Percentiles rank a stretch among this genome's conserved stretches.
These are phyloP conservation scores for Populus deltoides DNA, from an alignment of 345 rosid species.

Conservation along the genomic window DNA sequence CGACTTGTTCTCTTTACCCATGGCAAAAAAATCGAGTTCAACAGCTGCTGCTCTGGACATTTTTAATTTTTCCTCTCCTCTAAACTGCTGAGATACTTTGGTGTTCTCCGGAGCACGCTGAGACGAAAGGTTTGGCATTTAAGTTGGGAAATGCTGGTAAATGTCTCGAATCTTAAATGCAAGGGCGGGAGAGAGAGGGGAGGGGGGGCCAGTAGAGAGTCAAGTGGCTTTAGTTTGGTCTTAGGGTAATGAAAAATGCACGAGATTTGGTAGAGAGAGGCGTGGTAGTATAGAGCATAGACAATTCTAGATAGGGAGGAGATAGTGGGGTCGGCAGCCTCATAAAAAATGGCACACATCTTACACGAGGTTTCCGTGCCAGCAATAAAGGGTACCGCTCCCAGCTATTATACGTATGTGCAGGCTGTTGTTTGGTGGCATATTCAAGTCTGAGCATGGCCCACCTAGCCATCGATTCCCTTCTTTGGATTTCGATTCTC, in stretches of 20 bases:
- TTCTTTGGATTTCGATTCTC: no score
- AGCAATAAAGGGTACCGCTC: background rate
- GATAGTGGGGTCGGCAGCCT: background rate
- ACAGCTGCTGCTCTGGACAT: constrained; percentile 51
- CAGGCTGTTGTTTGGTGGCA: background rate
- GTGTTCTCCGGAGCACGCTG: background rate
- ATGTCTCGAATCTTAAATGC: background rate
- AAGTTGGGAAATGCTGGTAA: background rate
- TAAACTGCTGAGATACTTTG: background rate
- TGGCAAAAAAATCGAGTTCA: constrained; percentile 72
- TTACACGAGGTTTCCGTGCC: constrained; percentile 14
- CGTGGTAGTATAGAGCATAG: no score
- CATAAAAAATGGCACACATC: background rate
- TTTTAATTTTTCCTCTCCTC: background rate
- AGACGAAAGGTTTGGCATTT: background rate
- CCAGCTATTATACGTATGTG: background rate
- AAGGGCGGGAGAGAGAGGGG: no score
- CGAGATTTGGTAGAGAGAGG: background rate
- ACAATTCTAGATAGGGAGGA: background rate
- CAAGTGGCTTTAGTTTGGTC: no score
- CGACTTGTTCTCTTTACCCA: constrained; percentile 35
- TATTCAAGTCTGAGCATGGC: background rate
- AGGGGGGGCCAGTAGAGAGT: no score
- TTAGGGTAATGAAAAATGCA: background rate
- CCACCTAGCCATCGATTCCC: background rate